phyloP scores from a whole-genome alignment of 2,329 filamentous ascomycete genomes.

The Venturia effusa region DNA sequence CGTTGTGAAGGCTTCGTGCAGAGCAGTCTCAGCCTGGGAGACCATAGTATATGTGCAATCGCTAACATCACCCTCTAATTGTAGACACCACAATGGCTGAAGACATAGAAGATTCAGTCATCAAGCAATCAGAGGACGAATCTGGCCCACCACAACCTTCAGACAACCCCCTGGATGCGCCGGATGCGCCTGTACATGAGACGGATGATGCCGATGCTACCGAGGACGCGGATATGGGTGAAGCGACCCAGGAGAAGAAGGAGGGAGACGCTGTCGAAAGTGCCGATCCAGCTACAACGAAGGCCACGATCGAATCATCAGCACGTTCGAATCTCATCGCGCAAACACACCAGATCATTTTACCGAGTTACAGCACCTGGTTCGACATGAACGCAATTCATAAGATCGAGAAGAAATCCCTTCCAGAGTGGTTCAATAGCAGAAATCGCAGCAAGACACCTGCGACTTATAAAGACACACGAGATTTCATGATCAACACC shows the following conservation, averaged over 20 bases:
- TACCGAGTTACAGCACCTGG: conserved; percentile 97
- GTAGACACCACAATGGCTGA: conserved; percentile 51
- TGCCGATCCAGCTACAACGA: conserved; percentile 44
- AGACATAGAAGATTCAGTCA: conserved; percentile 18
- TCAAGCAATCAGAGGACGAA: conserved; percentile 42
- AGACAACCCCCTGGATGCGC: conserved; percentile 60
- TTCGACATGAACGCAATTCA: conserved; percentile 96
- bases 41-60: not conserved
- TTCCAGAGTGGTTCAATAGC: conserved; percentile 98
- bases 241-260: conserved; percentile 27
- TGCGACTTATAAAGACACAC: conserved; percentile 95
- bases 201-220: conserved; percentile 47
- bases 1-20: not conserved
- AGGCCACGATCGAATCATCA: conserved; percentile 70
- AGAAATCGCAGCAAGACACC: conserved; percentile 97
- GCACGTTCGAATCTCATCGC: conserved; percentile 86
- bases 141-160: conserved; percentile 48
- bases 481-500: conserved; percentile 99
- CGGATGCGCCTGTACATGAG: conserved; percentile 46
- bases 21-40: not conserved
- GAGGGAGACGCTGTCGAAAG: conserved; percentile 21
- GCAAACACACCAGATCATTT: conserved; percentile 89
- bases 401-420: conserved; percentile 81
- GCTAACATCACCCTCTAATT: not conserved
- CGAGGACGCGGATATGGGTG: conserved; percentile 62